Evolutionary conservation across 345 rosid species (phyloP).

Genomic region (Gossypium herbaceum): DNA sequence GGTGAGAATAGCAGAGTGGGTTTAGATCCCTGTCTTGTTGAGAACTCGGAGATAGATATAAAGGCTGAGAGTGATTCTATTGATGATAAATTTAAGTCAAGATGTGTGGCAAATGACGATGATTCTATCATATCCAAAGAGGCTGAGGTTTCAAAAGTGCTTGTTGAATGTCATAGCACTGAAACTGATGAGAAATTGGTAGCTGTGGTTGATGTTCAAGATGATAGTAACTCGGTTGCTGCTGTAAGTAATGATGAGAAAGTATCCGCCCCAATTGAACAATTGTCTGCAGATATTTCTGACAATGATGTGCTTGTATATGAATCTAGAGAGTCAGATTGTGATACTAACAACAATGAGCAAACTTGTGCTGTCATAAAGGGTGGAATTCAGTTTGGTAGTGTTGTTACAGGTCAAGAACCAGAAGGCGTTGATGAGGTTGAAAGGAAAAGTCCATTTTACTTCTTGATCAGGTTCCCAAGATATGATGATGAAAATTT

Average conservation of each 20-base stretch:
- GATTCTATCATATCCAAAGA: neutral
- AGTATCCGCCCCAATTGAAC: conserved; percentile 15
- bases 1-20: neutral
- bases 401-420: conserved; percentile 14
- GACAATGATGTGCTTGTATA: neutral
- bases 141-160: neutral
- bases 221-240: neutral
- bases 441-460: conserved; percentile 48
- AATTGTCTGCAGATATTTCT: conserved; percentile 10
- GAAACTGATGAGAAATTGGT: conserved; percentile 24
- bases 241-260: conserved; percentile 6
- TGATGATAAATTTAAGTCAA: conserved; percentile 18
- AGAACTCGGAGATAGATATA: conserved; percentile 7
- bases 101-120: neutral
- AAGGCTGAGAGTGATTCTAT: conserved; percentile 24
- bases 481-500: conserved; percentile 56
- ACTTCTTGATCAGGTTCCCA: conserved; percentile 59
- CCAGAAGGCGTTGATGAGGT: conserved; percentile 22
- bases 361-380: neutral
- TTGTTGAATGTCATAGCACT: conserved; percentile 10
- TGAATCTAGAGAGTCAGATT: conserved; percentile 6
- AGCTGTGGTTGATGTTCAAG: conserved; percentile 7
- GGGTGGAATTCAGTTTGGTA: conserved; percentile 17
- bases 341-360: neutral
- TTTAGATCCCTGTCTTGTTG: neutral